Conservation (phyloP, 1,139 yeast species). For the Meyerozyma smithsonii region DNA sequence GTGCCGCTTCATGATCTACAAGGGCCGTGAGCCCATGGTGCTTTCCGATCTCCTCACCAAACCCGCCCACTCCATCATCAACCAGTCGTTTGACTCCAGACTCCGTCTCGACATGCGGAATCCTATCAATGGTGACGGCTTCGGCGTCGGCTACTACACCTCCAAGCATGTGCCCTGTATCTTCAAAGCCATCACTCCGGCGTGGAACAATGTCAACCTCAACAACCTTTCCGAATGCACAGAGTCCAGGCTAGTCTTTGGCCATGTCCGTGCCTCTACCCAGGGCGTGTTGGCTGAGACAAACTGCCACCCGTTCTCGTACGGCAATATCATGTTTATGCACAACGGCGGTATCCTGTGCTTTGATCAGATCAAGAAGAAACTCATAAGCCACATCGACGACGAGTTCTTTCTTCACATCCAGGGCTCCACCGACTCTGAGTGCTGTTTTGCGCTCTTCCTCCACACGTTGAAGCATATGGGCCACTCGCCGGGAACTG, state of each 20-base stretch:
- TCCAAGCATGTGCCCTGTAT: conserved; percentile 56
- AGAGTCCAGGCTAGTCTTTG: conserved; percentile 77
- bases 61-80: conserved; percentile 96
- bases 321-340: conserved; percentile 88
- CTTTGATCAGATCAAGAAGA: conserved; percentile 69
- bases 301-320: conserved; percentile 92
- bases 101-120: conserved; percentile 80
- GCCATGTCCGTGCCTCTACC: conserved; percentile 94
- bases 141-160: conserved; percentile 92
- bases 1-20: conserved; percentile 50
- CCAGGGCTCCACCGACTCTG: conserved; percentile 95
- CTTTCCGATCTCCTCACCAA: conserved; percentile 83
- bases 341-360: conserved; percentile 90
- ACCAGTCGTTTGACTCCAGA: conserved; percentile 90
- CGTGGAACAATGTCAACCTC: conserved; percentile 93
- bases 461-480: conserved; percentile 69
- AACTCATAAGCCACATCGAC: conserved; percentile 62
- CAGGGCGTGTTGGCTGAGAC: conserved; percentile 92
- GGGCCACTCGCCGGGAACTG: conserved; percentile 63
- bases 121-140: conserved; percentile 97
- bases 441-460: conserved; percentile 87
- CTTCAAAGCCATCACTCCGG: conserved; percentile 92
- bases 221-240: conserved; percentile 86
- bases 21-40: conserved; percentile 68
- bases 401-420: conserved; percentile 76